Evolutionary conservation across 1,139 yeast genomes (phyloP), one percentile per base, ranked within the genome.

Genomic region (Debaryomycetaceae sp.): DNA sequence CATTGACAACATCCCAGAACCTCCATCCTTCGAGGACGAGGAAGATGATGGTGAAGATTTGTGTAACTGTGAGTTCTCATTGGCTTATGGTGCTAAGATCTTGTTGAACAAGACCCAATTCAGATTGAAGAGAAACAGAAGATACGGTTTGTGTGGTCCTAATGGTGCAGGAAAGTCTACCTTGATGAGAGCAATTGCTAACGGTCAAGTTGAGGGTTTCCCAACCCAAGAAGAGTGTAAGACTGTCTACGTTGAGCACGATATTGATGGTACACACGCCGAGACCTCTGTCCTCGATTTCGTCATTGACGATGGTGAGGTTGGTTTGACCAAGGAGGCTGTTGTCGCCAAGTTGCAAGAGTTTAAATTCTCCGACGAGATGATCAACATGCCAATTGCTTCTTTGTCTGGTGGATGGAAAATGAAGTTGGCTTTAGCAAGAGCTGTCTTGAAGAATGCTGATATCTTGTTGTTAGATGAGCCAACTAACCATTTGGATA

Each of bases 141-240:
- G 99, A 81, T 93, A 93, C 73, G 99, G 99, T 89, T 83, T 93
- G 63, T 91, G 97, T 81, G 99, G 99, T 79, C 97, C 98, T 69
- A 93, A 93, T 78, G 99, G 99, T 87, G 96, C 98, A 65, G 99
- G 99, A 87, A 93, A 93, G 81, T 93, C 98, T 59, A 93, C 99
- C 62, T 85, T 93, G 75, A 90, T 93, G 98, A 89, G 97, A 83
- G 98, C 99, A 63, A 88, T 93, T 77, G 98, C 98, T 61, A 91
- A 93, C 79, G 98, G 98, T 74, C 98, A 93, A 83, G 97, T 93
- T 67, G 98, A 93, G 72, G 98, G 98, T 75, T 93, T 93, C 97
- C 99, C 99, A 79, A 77, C 95, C 63, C 97, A 90, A 78, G 96
- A 88, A 46, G 97, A 89, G 79, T 89, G 96, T 79, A 89, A 90